phyloP scores from a whole-genome alignment of 2,329 filamentous ascomycete species.

The Botryotinia convoluta region DNA sequence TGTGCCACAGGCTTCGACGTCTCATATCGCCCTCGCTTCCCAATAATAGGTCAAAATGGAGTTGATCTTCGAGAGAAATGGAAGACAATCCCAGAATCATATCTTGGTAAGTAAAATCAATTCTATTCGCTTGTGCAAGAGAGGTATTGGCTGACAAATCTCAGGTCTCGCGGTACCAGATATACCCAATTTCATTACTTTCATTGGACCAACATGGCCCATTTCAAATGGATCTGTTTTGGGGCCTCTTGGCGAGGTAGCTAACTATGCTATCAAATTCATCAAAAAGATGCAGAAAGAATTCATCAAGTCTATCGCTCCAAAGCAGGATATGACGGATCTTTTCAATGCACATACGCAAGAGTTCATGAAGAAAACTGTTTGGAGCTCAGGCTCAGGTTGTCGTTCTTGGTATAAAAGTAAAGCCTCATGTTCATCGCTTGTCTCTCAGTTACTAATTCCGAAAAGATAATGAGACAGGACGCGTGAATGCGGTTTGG shows the following conservation, averaged over 20 bases:
- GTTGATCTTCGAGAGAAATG: slow-evolving; percentile 32
- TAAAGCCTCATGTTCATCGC: slow-evolving; percentile 6
- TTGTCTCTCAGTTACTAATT: background rate
- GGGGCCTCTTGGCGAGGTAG: slow-evolving; percentile 26
- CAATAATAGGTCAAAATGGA: slow-evolving; percentile 31
- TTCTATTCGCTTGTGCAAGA: background rate
- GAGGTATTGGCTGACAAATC: slow-evolving; percentile 19
- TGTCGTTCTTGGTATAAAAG: slow-evolving; percentile 36
- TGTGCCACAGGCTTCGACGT: slow-evolving; percentile 41
- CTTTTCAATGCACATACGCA: slow-evolving; percentile 51
- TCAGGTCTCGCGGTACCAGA: slow-evolving; percentile 31
- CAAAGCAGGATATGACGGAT: slow-evolving; percentile 47
- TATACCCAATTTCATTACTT: slow-evolving; percentile 34
- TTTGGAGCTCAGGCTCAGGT: slow-evolving; percentile 46
- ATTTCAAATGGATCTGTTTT: slow-evolving; percentile 33
- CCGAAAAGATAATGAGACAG: slow-evolving; percentile 43
- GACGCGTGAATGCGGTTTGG: slow-evolving; percentile 48
- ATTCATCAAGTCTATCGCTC: slow-evolving; percentile 47
- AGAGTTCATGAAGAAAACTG: slow-evolving; percentile 52
- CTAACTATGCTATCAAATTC: slow-evolving; percentile 31
- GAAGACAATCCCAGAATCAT: slow-evolving; percentile 35
- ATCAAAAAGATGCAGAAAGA: slow-evolving; percentile 45
- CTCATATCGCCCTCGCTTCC: slow-evolving; percentile 32
- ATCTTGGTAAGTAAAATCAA: slow-evolving; percentile 25
- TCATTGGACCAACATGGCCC: slow-evolving; percentile 34